Conservation (phyloP, 371 early-diverging fungal genomes). For the Globomyces sp. region DNA sequence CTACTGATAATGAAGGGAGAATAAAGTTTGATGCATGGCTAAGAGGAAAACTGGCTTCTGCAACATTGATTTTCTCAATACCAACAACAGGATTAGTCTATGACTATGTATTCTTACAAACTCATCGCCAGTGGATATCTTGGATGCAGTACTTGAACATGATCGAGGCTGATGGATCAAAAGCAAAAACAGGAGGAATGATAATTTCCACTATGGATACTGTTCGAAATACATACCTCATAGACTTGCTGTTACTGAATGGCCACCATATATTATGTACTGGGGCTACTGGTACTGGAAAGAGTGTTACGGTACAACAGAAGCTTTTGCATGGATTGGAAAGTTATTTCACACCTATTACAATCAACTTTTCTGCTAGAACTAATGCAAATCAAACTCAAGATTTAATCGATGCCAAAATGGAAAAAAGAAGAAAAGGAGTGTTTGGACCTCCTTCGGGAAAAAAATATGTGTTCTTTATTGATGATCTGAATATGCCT, state of each 20-base stretch:
- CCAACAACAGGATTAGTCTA: slow-evolving; percentile 46
- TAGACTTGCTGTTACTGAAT: slow-evolving; percentile 47
- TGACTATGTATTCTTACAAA: slow-evolving; percentile 47
- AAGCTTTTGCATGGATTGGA: slow-evolving; percentile 52
- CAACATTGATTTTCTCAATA: slow-evolving; percentile 26
- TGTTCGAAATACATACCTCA: slow-evolving; percentile 50
- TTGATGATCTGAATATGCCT: slow-evolving; percentile 65
- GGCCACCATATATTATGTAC: slow-evolving; percentile 52
- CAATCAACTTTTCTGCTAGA: slow-evolving; percentile 59
- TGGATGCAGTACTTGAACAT: slow-evolving; percentile 50
- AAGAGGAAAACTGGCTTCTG: slow-evolving; percentile 25
- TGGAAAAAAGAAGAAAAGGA: slow-evolving; percentile 61
- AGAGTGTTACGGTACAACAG: slow-evolving; percentile 52
- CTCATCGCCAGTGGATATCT: slow-evolving; percentile 42
- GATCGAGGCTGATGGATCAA: slow-evolving; percentile 24
- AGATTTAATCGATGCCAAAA: slow-evolving; percentile 55
- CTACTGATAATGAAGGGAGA: slow-evolving; percentile 48
- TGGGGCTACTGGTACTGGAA: slow-evolving; percentile 62
- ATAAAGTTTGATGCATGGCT: slow-evolving; percentile 54
- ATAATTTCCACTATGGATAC: slow-evolving; percentile 62
- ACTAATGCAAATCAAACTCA: slow-evolving; percentile 60
- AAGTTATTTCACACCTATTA: slow-evolving; percentile 41
- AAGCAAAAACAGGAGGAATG: slow-evolving; percentile 18
- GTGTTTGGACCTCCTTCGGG: slow-evolving; percentile 62
- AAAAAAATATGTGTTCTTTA: slow-evolving; percentile 50